phyloP scores from a whole-genome alignment of 2,329 filamentous ascomycete species.

The Colletotrichum sp. region DNA sequence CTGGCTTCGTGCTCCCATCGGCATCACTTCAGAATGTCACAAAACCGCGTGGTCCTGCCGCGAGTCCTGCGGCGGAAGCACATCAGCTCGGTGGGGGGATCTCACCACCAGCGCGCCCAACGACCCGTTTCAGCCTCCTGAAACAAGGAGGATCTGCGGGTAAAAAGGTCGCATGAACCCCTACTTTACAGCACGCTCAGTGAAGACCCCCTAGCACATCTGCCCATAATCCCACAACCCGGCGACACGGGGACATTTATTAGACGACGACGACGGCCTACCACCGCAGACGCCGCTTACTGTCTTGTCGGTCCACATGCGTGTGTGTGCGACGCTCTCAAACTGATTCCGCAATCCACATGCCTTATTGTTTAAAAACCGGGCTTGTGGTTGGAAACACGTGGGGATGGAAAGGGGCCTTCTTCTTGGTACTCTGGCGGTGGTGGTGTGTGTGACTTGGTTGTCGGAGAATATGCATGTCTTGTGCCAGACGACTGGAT shows the following conservation, averaged over 20 bases:
- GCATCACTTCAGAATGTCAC: not conserved
- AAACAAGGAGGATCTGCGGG: slow-evolving; percentile 14
- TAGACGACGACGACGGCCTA: not conserved
- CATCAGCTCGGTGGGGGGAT: not conserved
- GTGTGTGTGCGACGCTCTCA: not conserved
- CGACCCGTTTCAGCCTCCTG: slow-evolving; percentile 17
- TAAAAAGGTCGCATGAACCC: not conserved
- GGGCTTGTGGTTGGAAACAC: not conserved
- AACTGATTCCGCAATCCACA: not conserved
- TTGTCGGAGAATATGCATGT: not conserved
- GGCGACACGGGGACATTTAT: not conserved
- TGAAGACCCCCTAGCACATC: not conserved
- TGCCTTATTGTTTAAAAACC: not conserved
- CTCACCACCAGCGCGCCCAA: not conserved
- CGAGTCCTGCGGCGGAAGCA: slow-evolving; percentile 1
- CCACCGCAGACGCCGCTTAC: not conserved
- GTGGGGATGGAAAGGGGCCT: not conserved
- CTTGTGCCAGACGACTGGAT: not conserved
- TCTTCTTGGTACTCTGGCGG: not conserved
- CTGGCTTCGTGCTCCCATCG: not conserved
- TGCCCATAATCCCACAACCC: not conserved
- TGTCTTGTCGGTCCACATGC: not conserved
- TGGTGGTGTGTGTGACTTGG: not conserved
- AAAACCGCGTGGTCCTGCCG: not conserved
- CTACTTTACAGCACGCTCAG: not conserved